phyloP scores from a whole-genome alignment of 2,329 filamentous ascomycete species.

The Zasmidium cellare region DNA sequence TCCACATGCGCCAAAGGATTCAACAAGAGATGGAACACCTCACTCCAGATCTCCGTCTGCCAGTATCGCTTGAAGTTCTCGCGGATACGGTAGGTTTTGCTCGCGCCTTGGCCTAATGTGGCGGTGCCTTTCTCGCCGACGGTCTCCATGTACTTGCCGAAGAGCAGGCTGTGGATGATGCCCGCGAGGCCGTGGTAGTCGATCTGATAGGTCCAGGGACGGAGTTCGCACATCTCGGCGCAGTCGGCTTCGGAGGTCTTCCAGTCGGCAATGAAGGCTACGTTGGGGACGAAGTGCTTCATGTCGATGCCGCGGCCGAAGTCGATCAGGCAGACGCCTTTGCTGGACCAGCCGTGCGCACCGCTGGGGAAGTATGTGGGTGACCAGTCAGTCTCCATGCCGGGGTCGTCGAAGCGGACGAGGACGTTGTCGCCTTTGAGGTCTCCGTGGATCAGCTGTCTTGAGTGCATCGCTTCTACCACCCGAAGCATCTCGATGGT shows the following conservation, averaged over 20 bases:
- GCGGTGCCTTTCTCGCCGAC: conserved; percentile 43
- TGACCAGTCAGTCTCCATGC: conserved; percentile 50
- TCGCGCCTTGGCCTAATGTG: conserved; percentile 53
- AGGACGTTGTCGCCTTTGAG: conserved; percentile 96
- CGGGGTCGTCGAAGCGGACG: conserved; percentile 68
- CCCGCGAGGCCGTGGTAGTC: conserved; percentile 94
- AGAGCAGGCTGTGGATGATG: conserved; percentile 83
- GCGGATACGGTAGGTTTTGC: conserved; percentile 73
- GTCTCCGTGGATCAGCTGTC: conserved; percentile 83
- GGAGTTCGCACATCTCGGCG: conserved; percentile 88
- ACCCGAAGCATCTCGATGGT: conserved; percentile 87
- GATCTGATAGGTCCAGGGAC: conserved; percentile 96
- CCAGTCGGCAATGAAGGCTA: conserved; percentile 95
- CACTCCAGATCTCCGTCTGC: conserved; percentile 88
- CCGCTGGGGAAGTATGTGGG: conserved; percentile 73
- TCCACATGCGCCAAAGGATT: conserved; percentile 73
- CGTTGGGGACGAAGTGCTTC: conserved; percentile 72
- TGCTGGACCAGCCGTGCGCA: conserved; percentile 72
- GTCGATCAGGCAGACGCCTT: conserved; percentile 86
- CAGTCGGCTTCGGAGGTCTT: conserved; percentile 85
- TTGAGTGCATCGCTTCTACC: conserved; percentile 79
- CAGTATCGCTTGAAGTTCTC: conserved; percentile 92
- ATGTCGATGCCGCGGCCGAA: conserved; percentile 95
- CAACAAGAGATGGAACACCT: conserved; percentile 79
- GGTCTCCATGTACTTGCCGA: conserved; percentile 93